phyloP scores from a whole-genome alignment of 176 grass and related monocot genomes.

The Tuctoria greenei region DNA sequence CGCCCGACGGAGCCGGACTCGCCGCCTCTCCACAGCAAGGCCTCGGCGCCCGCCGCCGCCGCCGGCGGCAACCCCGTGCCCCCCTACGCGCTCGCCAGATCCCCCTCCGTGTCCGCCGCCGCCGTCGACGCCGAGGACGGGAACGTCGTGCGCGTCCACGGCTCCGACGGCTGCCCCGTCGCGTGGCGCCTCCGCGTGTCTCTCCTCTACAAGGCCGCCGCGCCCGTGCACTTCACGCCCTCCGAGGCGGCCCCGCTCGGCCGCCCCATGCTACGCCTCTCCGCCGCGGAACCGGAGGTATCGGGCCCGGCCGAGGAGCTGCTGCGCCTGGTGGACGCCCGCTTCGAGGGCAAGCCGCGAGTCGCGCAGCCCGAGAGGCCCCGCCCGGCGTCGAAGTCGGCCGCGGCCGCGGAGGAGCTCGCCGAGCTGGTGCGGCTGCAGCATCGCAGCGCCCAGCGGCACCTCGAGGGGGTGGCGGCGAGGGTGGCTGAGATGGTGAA shows the following conservation, averaged over 20 bases:
- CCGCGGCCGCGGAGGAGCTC: conserved; percentile 49
- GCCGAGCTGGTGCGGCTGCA: conserved; percentile 73
- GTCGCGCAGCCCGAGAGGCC: conserved; percentile 42
- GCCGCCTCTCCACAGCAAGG: not conserved
- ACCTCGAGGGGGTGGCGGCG: conserved; percentile 66
- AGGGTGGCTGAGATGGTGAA: conserved; percentile 63
- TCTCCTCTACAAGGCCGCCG: conserved; percentile 86
- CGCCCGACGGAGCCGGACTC: conserved; percentile 33
- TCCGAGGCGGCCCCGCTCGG: conserved; percentile 69
- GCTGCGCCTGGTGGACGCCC: conserved; percentile 63
- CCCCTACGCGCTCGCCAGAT: conserved; percentile 44
- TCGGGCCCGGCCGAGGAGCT: conserved; percentile 59
- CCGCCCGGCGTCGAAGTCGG: conserved; percentile 19
- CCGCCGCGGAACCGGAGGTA: conserved; percentile 57
- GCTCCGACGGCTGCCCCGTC: conserved; percentile 72
- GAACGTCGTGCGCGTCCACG: conserved; percentile 66
- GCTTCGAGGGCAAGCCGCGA: conserved; percentile 66
- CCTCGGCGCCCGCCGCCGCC: conserved; percentile 2
- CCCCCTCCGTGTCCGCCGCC: conserved; percentile 38
- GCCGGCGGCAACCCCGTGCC: conserved; percentile 27
- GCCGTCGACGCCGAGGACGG: conserved; percentile 23
- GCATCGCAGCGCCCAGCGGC: conserved; percentile 78
- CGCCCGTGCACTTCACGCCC: conserved; percentile 74
- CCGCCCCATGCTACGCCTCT: conserved; percentile 73
- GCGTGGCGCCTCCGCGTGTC: conserved; percentile 72